Conservation (phyloP, 2,329 filamentous ascomycete species). For the Fusarium redolens region DNA sequence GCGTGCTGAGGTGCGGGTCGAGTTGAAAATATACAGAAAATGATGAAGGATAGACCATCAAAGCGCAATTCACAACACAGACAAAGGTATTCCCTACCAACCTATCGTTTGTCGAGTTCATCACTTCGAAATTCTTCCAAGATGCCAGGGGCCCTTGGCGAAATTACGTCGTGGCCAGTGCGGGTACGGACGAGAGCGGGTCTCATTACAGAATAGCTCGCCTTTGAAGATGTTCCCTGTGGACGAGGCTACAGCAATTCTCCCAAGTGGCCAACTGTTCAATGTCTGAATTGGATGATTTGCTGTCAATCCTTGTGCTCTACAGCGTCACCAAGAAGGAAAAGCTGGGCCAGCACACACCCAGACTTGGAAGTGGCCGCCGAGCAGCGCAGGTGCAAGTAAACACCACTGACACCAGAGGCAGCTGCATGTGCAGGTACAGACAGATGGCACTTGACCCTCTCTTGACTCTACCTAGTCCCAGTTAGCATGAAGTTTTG, state of each 20-base stretch:
- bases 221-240: slow-evolving; percentile 7
- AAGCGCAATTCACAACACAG: neutral
- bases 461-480: slow-evolving; percentile 1
- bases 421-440: slow-evolving; percentile 11
- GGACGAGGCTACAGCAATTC: slow-evolving; percentile 9
- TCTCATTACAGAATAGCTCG: slow-evolving; percentile 41
- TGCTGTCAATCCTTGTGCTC: slow-evolving; percentile 6
- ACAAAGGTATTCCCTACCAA: slow-evolving; percentile 7
- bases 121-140: slow-evolving; percentile 27
- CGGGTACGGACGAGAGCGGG: slow-evolving; percentile 41
- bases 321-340: slow-evolving; percentile 5
- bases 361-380: slow-evolving; percentile 27
- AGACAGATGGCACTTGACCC: neutral
- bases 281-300: slow-evolving; percentile 9
- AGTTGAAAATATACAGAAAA: slow-evolving; percentile 2
- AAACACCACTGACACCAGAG: slow-evolving; percentile 13
- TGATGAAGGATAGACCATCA: neutral
- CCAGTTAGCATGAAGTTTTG: slow-evolving; percentile 14
- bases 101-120: slow-evolving; percentile 13
- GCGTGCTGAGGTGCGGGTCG: slow-evolving; percentile 23
- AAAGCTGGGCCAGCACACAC: slow-evolving; percentile 18
- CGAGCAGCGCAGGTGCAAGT: slow-evolving; percentile 12
- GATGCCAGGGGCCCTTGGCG: slow-evolving; percentile 36
- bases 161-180: slow-evolving; percentile 46
- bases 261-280: slow-evolving; percentile 28